phyloP scores from a whole-genome alignment of 108 stramenopile species.

The Discostella stelligeroides region DNA sequence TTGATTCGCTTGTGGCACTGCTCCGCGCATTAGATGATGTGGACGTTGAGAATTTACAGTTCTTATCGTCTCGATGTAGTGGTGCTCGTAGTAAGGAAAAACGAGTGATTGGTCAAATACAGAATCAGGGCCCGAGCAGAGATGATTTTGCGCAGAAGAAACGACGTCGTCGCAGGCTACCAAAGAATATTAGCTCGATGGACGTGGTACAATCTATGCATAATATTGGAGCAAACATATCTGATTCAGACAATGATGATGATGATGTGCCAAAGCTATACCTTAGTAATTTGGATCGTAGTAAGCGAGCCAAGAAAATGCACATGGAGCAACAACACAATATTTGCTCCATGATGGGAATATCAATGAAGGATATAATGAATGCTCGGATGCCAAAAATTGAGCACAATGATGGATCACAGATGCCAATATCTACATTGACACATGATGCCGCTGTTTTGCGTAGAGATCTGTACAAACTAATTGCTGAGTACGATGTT shows the following conservation, averaged over 20 bases:
- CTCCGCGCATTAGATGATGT: slow-evolving; percentile 19
- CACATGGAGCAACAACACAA: slow-evolving; percentile 10
- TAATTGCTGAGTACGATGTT: slow-evolving; percentile 16
- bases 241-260: slow-evolving; percentile 3
- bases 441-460: slow-evolving; percentile 21
- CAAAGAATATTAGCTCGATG: neutral
- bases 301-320: slow-evolving; percentile 22
- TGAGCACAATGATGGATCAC: neutral
- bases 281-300: slow-evolving; percentile 13
- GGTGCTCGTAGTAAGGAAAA: neutral
- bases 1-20: slow-evolving; percentile 9
- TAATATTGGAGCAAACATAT: neutral
- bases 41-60: slow-evolving; percentile 3
- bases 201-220: slow-evolving; percentile 26
- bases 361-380: slow-evolving; percentile 35
- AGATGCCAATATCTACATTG: slow-evolving; percentile 8
- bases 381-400: slow-evolving; percentile 16
- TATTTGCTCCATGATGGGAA: slow-evolving; percentile 22
- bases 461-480: slow-evolving; percentile 43
- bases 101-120: neutral
- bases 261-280: slow-evolving; percentile 7
- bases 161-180: slow-evolving; percentile 14
- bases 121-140: neutral
- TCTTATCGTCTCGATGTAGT: neutral
- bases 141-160: neutral